A percentile compares a stretch with the other conserved stretches of the same genome.
Conservation (phyloP, 1,284 basidiomycete species). For the Pseudozyma thailandica region DNA sequence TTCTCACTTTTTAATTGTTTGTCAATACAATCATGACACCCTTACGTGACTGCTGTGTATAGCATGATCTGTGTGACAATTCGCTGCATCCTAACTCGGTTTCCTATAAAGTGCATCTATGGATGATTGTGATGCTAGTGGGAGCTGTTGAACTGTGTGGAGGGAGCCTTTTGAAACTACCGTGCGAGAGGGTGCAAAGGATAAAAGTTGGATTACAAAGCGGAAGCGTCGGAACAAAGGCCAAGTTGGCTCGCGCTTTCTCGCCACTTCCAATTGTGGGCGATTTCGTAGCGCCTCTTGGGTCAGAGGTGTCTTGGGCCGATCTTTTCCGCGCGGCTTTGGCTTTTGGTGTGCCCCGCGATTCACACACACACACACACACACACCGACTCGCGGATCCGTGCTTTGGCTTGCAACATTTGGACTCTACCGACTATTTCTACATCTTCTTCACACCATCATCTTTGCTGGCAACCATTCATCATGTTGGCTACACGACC, state of each 20-base stretch:
- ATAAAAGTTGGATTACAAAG: constrained; percentile 26
- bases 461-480: not conserved
- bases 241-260: too few species aligned
- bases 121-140: too few species aligned
- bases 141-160: too few species aligned
- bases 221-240: constrained; percentile 21
- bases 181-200: constrained; percentile 26
- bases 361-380: not conserved
- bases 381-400: not conserved
- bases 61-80: too few species aligned
- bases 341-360: not conserved
- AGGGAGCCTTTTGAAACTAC: not conserved
- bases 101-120: too few species aligned
- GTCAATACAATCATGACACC: too few species aligned
- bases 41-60: too few species aligned
- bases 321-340: constrained; percentile 28
- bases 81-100: too few species aligned
- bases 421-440: not conserved
- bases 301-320: too few species aligned
- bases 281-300: too few species aligned
- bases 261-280: too few species aligned
- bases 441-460: constrained; percentile 2
- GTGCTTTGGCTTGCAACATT: not conserved
- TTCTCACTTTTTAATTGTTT: too few species aligned
- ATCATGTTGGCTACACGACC: constrained; percentile 40